Base-by-base conservation (phyloP, 805 yeast genomes). In the Helenozyma baotianmanensis region DNA sequence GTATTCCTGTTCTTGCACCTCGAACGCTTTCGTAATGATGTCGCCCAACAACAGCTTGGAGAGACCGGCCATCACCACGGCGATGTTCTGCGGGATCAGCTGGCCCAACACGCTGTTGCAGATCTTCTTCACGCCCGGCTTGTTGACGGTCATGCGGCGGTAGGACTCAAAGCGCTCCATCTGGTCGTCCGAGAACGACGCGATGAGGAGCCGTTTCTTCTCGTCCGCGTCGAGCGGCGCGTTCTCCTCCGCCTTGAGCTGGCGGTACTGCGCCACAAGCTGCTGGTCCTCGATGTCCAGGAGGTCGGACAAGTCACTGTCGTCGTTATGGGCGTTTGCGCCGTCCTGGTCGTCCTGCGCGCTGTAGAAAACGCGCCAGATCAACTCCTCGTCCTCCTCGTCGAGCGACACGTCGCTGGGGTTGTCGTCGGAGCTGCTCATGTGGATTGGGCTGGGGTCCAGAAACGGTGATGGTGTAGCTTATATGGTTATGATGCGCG, bases 31-130 rank as follows among this genome's bases (percentile, higher is more conserved):
- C 41, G 89, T 94, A 9, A 89, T 82, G 12, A 89, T 73, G 47
- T 89, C 97, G 9, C 96, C 95, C n/a, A 88, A 72, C 53, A 85
- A 80, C 47, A 86, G 83, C 53, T 89, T 89, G 2, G 95, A 83
- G 35, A 87, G 72, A 55, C 96, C 96, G 5, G 90, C 84, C 29
- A 89, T 58, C 7, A 87, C 80, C 33, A 85, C 79, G 0, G 95
- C 83, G 14, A 87, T 80, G 40, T 82, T 83, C 37, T 75, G 84
- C 2, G 90, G 80, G 9, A 88, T 78, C 28, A 80, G 77, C 53
- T 88, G 95, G 26, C 87, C 88, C 30, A 86, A 64, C 0, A 83
- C 82, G 17, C 82, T 74, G 46, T 82, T 80, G 9, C 94, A 89
- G 15, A 88, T 64, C 53, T 83, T 84, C 56, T 82, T 84, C 8